A percentile compares a stretch with the other conserved stretches of the same genome.
phyloP scores from a whole-genome alignment of 768 basidiomycete species.

The Suillus ampliporus region DNA sequence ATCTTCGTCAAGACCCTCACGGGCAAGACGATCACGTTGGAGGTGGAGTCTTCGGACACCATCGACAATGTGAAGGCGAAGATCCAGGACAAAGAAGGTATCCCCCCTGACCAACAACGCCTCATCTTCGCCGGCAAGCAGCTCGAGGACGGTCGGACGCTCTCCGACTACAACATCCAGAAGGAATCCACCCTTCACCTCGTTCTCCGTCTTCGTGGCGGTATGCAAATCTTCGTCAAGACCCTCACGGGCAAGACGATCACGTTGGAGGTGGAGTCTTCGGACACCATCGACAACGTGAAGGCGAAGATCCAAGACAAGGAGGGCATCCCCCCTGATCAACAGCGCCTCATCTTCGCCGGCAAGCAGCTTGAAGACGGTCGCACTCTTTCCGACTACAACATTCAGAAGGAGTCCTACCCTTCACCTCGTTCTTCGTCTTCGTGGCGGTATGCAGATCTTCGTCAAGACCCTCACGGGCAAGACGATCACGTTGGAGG shows the following conservation, averaged over 20 bases:
- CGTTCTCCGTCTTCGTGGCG: slow-evolving; percentile 86
- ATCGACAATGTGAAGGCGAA: slow-evolving; percentile 91
- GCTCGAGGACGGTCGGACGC: slow-evolving; percentile 87
- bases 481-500: slow-evolving; percentile 79
- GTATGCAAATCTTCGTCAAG: slow-evolving; percentile 93
- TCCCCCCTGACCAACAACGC: slow-evolving; percentile 88
- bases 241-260: slow-evolving; percentile 91
- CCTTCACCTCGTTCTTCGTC: slow-evolving; percentile 71
- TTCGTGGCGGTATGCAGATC: slow-evolving; percentile 76
- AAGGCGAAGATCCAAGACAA: slow-evolving; percentile 87
- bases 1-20: slow-evolving; percentile 86
- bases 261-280: slow-evolving; percentile 91
- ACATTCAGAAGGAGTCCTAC: slow-evolving; percentile 92
- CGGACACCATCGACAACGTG: slow-evolving; percentile 94
- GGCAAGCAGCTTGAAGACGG: slow-evolving; percentile 96
- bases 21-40: slow-evolving; percentile 91
- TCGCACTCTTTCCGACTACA: slow-evolving; percentile 90
- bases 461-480: slow-evolving; percentile 77
- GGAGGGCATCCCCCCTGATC: slow-evolving; percentile 82
- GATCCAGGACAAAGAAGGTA: slow-evolving; percentile 94
- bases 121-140: slow-evolving; percentile 94
- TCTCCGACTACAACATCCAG: slow-evolving; percentile 92
- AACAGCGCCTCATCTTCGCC: slow-evolving; percentile 91
- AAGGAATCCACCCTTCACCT: slow-evolving; percentile 80
- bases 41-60: slow-evolving; percentile 88